Evolutionary conservation across 371 early-diverging fungal species (phyloP), one percentile per base, ranked within the genome.

Genomic region (Globomyces sp.): DNA sequence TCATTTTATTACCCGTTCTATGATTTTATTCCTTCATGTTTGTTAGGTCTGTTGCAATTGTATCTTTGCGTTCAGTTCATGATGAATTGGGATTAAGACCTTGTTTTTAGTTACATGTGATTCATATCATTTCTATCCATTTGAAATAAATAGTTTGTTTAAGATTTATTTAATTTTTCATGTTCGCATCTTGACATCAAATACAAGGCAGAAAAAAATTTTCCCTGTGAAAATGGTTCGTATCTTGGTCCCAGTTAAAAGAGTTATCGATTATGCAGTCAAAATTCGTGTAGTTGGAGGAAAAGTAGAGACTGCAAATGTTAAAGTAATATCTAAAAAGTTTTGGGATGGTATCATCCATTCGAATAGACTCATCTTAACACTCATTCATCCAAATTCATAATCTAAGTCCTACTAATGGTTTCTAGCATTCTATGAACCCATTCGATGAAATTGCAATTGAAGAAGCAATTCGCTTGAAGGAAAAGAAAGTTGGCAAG

Each of bases 401-500:
- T 24, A 24, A 24, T 24, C 24, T 24, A 24, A 24, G 24, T 24
- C 24, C 24, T 24, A 24, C 3, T 24, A 9, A 24, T 48, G 11
- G 24, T 45, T 34, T 55, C 36, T 58, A 80, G 88, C 97, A 97
- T 87, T 92, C 93, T 72, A 93, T 98, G 91, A 99, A 99, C 81
- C 99, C 99, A 49, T 98, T 99, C 79, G 98, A 97, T 73, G 98
- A 98, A 78, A 98, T 98, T 78, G 98, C 96, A 48, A 83, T 98
- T 37, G 98, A 98, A 77, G 95, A 95, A 75, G 96, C 98, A 59
- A 87, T 99, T 41, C 85, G 90, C 52, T 82, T 98, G 72, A 92
- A 92, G 83, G 98, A 98, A 77, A 87, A 87, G 73, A 78, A 85
- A 68, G 45, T 43, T 4, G 79, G 73, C 45, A 76, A 74, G 67